Percentiles rank a stretch among this genome's conserved stretches.
phyloP scores from a whole-genome alignment of 2,329 filamentous ascomycete species.

The Tolypocladium cylindrosporum region DNA sequence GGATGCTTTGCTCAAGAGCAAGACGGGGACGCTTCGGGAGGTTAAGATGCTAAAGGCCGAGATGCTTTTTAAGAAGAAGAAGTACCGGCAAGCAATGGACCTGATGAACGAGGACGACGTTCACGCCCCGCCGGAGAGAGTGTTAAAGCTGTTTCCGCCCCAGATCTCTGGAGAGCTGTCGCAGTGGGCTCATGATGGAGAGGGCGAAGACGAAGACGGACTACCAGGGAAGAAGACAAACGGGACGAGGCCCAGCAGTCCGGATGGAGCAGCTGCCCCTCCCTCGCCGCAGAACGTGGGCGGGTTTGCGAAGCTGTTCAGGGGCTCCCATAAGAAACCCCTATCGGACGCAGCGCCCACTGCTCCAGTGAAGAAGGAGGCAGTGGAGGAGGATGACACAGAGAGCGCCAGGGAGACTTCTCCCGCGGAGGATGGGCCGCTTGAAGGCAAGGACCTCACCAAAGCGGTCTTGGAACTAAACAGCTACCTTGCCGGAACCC shows the following conservation, averaged over 20 bases:
- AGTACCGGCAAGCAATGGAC: conserved; percentile 78
- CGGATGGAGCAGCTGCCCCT: conserved; percentile 15
- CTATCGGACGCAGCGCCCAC: conserved; percentile 50
- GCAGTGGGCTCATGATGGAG: conserved; percentile 32
- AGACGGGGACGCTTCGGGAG: conserved; percentile 68
- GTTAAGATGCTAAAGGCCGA: conserved; percentile 91
- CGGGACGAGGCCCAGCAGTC: conserved; percentile 14
- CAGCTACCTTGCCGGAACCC: conserved; percentile 79
- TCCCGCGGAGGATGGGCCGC: conserved; percentile 34
- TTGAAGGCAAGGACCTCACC: conserved; percentile 75
- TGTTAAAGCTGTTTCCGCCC: conserved; percentile 74
- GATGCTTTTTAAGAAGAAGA: conserved; percentile 68
- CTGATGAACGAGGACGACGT: conserved; percentile 78
- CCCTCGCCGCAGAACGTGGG: conserved; percentile 28
- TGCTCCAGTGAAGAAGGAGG: conserved; percentile 43
- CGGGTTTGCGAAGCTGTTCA: conserved; percentile 45
- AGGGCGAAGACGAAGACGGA: conserved; percentile 31
- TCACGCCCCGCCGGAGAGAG: conserved; percentile 78
- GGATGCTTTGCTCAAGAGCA: conserved; percentile 79
- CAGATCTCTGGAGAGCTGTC: conserved; percentile 77
- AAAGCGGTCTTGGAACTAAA: conserved; percentile 74
- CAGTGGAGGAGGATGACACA: conserved; percentile 42
- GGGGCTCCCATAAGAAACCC: conserved; percentile 33
- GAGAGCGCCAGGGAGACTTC: conserved; percentile 37
- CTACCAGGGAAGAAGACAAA: conserved; percentile 18